phyloP scores from a whole-genome alignment of 2,329 filamentous ascomycete species.

The Huntiella bhutanensis region DNA sequence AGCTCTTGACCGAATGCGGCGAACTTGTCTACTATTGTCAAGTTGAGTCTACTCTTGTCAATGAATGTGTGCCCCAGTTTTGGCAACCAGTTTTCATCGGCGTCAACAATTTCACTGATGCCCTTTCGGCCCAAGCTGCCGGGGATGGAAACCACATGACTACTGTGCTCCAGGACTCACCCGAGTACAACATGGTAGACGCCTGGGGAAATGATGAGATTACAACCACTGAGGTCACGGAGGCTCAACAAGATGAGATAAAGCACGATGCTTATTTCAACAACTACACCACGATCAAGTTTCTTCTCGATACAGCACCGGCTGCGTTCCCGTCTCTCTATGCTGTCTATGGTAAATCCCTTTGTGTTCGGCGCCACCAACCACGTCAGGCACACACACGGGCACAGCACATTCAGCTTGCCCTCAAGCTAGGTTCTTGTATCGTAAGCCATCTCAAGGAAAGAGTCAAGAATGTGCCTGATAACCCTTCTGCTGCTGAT shows the following conservation, averaged over 20 bases:
- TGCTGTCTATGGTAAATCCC: conserved; percentile 63
- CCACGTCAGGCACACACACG: conserved; percentile 39
- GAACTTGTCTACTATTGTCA: conserved; percentile 61
- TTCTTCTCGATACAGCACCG: conserved; percentile 60
- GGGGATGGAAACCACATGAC: conserved; percentile 1
- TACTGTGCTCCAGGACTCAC: conserved; percentile 3
- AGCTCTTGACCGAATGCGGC: conserved; percentile 57
- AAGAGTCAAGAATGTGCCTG: conserved; percentile 20
- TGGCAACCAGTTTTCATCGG: conserved; percentile 28
- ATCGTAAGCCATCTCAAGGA: conserved; percentile 47
- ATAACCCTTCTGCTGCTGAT: conserved; percentile 27
- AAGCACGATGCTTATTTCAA: conserved; percentile 26
- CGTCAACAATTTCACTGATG: background rate
- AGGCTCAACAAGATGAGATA: background rate
- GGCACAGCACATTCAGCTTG: conserved; percentile 34
- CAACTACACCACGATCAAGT: conserved; percentile 62
- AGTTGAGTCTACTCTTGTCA: conserved; percentile 65
- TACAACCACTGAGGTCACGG: background rate
- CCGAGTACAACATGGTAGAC: conserved; percentile 10
- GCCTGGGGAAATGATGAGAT: conserved; percentile 14
- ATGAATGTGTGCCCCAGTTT: conserved; percentile 51
- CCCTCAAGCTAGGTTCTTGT: conserved; percentile 50
- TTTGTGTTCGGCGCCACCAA: conserved; percentile 49
- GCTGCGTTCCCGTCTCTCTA: conserved; percentile 70
- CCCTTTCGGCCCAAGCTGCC: conserved; percentile 3